These are phyloP conservation scores for Terana coerulea DNA, from an alignment of 768 basidiomycete genomes.

Conservation along the genomic window DNA sequence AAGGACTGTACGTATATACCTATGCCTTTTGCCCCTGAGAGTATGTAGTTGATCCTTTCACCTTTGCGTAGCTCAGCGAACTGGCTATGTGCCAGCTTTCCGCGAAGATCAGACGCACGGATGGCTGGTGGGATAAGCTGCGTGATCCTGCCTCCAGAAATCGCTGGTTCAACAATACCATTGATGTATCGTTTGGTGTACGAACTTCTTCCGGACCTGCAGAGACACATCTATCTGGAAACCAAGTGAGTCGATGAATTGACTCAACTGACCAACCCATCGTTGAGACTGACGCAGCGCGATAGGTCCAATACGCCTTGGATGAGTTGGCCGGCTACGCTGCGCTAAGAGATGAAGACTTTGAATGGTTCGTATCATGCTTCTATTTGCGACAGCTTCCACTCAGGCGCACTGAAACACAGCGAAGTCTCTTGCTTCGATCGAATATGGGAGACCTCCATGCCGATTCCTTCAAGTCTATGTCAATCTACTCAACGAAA, in stretches of 20 bases:
- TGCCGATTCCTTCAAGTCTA: too few species aligned
- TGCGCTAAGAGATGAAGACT: slow-evolving; percentile 33
- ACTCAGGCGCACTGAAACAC: too few species aligned
- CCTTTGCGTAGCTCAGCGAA: slow-evolving; percentile 37
- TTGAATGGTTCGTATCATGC: slow-evolving; percentile 32
- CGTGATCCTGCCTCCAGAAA: slow-evolving; percentile 24
- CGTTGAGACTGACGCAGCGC: background rate
- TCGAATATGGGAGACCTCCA: slow-evolving; percentile 48
- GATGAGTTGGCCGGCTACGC: slow-evolving; percentile 48
- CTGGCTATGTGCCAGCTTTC: slow-evolving; percentile 49
- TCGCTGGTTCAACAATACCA: slow-evolving; percentile 31
- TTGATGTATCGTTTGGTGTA: slow-evolving; percentile 29
- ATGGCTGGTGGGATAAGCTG: slow-evolving; percentile 39
- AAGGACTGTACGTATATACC: slow-evolving; percentile 36
- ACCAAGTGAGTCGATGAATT: slow-evolving; percentile 32
- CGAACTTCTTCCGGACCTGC: slow-evolving; percentile 31
- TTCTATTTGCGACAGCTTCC: background rate
- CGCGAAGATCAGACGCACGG: slow-evolving; percentile 34
- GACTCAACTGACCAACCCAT: background rate
- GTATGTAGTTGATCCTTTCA: background rate
- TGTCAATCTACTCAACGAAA: too few species aligned
- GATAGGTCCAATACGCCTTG: slow-evolving; percentile 45
- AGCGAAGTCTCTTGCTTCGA: slow-evolving; percentile 57
- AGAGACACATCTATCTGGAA: slow-evolving; percentile 32
- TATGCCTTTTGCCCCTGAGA: background rate